Evolutionary conservation across 345 rosid species (phyloP), one percentile per base, ranked within the genome.

Genomic region (Syzygium jambos): DNA sequence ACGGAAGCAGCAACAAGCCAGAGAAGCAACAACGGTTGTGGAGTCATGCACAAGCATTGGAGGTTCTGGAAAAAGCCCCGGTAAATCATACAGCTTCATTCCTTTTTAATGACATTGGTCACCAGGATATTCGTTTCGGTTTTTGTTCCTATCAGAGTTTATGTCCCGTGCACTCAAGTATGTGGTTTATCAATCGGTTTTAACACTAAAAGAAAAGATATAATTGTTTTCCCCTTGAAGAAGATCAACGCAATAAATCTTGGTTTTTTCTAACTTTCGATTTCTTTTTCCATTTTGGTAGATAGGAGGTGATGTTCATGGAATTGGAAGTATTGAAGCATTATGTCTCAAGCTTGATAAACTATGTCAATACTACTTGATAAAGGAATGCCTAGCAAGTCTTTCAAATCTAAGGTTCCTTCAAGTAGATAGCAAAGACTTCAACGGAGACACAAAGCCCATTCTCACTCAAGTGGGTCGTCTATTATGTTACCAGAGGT

Each of bases 1-100:
- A 12, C 0, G 30, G 30, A 59, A 59, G 65, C 27, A 29, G 13
- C 11, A n/a, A 5, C 15, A 27, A 25, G 3, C 30, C 8, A 0
- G 8, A 57, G 65, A 23, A 57, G 65, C 14, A 5, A 25, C 29
- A 11, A 57, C 11, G 30, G 16, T 6, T 27, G 65, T 59, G 2
- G 65, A 59, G 6, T 59, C 65, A 59, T 11, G 8, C 6, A 0
- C 65, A 59, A 59, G 65, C 65, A 59, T 59, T 59, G 15, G 0
- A 57, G 12, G 15, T 61, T 61, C 30, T 61, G 16, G 1, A 61
- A 9, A 63, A 61, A 63, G 15, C 4, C 1, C 1, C 3, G 19
- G 73, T n/a, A 63, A 63, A n/a, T 61, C 1, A 0, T 63, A n/a
- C 10, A 13, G 14, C 16, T 63, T 63, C 73, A 63, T n/a, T 63